phyloP scores from a whole-genome alignment of 108 stramenopile species.

The Nannochloropsis gaditana region DNA sequence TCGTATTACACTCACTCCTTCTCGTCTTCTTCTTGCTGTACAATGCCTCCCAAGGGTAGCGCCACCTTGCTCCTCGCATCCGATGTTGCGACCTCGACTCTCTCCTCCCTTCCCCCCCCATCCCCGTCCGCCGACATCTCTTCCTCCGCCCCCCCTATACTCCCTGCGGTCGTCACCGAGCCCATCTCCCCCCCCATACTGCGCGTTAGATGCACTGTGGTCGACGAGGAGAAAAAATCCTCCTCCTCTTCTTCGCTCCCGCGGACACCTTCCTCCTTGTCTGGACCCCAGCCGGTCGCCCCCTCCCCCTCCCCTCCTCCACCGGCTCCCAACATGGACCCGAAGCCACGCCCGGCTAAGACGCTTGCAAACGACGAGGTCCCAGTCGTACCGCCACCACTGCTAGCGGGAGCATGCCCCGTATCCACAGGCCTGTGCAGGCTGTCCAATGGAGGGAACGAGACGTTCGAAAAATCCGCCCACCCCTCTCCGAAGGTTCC shows the following conservation, averaged over 20 bases:
- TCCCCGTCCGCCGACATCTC: not conserved
- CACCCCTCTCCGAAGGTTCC: constrained; percentile 9
- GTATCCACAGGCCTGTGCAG: not conserved
- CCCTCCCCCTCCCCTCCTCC: not conserved
- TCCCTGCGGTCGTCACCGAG: not conserved
- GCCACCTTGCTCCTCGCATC: not conserved
- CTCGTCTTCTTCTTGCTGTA: not conserved
- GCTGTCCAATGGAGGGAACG: not conserved
- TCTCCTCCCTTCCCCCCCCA: not conserved
- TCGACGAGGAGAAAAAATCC: not conserved
- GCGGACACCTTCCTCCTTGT: not conserved
- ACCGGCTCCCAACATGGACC: not conserved
- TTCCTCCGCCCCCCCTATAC: not conserved
- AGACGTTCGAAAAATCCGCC: not conserved
- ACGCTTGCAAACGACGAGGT: not conserved
- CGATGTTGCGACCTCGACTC: not conserved
- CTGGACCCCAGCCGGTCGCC: not conserved
- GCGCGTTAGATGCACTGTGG: constrained; percentile 9
- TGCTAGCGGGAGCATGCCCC: not conserved
- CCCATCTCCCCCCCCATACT: not conserved
- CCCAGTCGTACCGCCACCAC: not conserved
- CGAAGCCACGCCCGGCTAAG: not conserved
- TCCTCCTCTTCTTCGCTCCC: not conserved
- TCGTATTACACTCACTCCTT: not conserved
- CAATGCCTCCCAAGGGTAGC: not conserved